Percentiles rank a stretch among this genome's conserved stretches.
phyloP scores from a whole-genome alignment of 1,139 yeast genomes.

The Geotrichum cucujoidarum region DNA sequence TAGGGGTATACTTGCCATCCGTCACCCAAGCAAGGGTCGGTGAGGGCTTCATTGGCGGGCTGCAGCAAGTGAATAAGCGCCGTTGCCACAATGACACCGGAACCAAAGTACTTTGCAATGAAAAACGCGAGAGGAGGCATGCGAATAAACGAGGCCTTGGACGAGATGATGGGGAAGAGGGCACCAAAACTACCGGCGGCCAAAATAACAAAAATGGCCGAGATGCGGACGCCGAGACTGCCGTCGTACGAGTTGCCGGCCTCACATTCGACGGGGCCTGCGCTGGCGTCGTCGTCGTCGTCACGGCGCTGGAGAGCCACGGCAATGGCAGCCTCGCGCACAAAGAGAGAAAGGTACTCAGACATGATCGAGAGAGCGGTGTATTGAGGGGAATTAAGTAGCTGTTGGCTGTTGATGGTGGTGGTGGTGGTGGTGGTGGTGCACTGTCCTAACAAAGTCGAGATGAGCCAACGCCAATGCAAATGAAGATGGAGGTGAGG shows the following conservation, averaged over 20 bases:
- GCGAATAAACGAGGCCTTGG: slow-evolving; percentile 29
- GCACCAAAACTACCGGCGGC: slow-evolving; percentile 56
- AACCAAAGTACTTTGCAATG: slow-evolving; percentile 77
- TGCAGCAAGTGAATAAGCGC: slow-evolving; percentile 79
- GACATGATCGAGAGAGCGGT: neutral
- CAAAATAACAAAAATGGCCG: slow-evolving; percentile 66
- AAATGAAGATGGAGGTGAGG: no score
- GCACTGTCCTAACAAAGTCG: no score
- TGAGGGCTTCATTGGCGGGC: slow-evolving; percentile 62
- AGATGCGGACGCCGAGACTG: slow-evolving; percentile 59
- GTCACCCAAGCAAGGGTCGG: slow-evolving; percentile 51
- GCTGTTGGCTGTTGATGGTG: neutral
- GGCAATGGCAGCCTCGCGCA: slow-evolving; percentile 1
- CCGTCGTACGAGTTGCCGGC: slow-evolving; percentile 43
- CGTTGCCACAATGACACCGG: slow-evolving; percentile 89
- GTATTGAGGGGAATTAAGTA: neutral
- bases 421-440: no score
- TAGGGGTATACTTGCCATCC: slow-evolving; percentile 55
- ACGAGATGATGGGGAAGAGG: slow-evolving; percentile 38
- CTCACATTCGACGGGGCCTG: slow-evolving; percentile 19
- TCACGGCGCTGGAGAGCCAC: neutral
- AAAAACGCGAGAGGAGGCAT: slow-evolving; percentile 59
- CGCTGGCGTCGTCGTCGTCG: neutral
- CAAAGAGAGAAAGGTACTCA: neutral
- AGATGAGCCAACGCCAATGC: no score